Evolutionary conservation across 768 basidiomycete species (phyloP).

Genomic region (Kwoniella pini): DNA sequence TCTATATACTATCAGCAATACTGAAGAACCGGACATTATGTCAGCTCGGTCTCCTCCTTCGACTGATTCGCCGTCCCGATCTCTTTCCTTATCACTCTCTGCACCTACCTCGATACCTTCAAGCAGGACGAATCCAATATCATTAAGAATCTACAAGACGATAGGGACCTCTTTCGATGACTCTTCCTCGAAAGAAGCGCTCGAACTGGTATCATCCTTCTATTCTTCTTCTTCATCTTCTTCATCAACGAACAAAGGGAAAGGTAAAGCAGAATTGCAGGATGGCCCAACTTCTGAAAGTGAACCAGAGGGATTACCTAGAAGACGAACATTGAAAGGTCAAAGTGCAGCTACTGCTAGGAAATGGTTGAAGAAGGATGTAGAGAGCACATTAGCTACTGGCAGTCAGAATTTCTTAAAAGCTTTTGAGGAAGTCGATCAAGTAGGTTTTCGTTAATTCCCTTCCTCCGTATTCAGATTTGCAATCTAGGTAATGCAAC

Average conservation of each 20-base stretch:
- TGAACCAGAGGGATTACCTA: conserved; percentile 13
- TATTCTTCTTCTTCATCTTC: conserved; percentile 57
- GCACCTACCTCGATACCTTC: conserved; percentile 21
- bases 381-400: conserved; percentile 77
- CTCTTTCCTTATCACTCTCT: conserved; percentile 11
- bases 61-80: conserved; percentile 20
- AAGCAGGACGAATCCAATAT: conserved; percentile 62
- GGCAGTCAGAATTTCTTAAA: conserved; percentile 79
- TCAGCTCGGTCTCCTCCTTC: conserved; percentile 8
- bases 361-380: conserved; percentile 76
- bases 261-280: conserved; percentile 20
- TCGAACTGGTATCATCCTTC: conserved; percentile 77
- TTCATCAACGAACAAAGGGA: conserved; percentile 6
- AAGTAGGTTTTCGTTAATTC: conserved; percentile 76
- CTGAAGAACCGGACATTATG: background rate
- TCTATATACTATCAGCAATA: no score
- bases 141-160: conserved; percentile 87
- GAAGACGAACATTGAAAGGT: conserved; percentile 29
- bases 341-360: conserved; percentile 68
- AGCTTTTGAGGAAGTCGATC: conserved; percentile 84
- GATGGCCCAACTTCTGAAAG: background rate
- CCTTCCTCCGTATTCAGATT: background rate
- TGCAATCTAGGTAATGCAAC: no score
- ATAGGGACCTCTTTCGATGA: conserved; percentile 64
- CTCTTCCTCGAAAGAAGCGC: conserved; percentile 63